Conservation (phyloP, 78 protist species). For the Dictyostelium intermedium region DNA sequence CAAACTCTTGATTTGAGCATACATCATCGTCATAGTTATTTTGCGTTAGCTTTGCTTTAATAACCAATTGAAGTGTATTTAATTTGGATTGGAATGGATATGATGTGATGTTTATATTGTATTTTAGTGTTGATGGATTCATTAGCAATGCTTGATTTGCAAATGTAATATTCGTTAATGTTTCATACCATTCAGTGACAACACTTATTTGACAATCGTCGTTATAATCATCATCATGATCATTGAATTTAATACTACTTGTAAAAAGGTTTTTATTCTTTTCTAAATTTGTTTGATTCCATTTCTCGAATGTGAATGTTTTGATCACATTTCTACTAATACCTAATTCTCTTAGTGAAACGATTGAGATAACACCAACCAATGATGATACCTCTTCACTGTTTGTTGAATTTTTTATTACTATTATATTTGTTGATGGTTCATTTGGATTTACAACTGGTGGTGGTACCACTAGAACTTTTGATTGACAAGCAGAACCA, state of each 20-base stretch:
- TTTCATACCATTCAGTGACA: background rate
- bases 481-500: background rate
- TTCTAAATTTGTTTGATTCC: background rate
- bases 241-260: background rate
- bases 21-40: background rate
- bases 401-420: background rate
- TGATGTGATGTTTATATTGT: background rate
- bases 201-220: background rate
- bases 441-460: conserved; percentile 1
- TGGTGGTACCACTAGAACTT: background rate
- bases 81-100: background rate
- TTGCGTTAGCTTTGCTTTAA: background rate
- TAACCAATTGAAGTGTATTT: background rate
- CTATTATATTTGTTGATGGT: background rate
- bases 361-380: background rate
- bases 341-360: conserved; percentile 3
- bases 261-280: background rate
- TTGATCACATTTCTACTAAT: background rate
- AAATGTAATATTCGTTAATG: background rate
- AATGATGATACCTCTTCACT: background rate
- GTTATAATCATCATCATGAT: background rate
- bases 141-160: background rate
- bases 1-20: background rate
- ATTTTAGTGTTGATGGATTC: background rate
- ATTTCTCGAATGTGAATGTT: background rate